These are phyloP conservation scores for Canavalia ensiformis DNA, from an alignment of 306 rosid species.

Conservation along the genomic window DNA sequence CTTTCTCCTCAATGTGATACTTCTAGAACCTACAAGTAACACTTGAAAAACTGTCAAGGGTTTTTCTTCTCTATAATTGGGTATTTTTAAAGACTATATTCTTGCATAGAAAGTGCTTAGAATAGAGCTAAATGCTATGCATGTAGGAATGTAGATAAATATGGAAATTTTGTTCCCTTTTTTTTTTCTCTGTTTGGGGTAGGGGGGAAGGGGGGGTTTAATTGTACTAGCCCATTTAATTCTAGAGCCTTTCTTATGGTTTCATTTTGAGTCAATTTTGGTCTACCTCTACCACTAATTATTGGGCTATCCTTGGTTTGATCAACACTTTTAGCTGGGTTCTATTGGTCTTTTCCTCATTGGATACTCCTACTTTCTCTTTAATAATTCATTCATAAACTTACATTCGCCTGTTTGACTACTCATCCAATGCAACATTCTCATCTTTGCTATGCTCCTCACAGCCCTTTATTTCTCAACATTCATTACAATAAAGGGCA, in stretches of 20 bases:
- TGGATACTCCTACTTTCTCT: not conserved
- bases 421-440: not conserved
- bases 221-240: slow-evolving; percentile 5
- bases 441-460: not conserved
- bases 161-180: not conserved
- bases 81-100: not conserved
- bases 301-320: not conserved
- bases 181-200: not conserved
- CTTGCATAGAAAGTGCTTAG: not conserved
- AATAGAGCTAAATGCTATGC: not conserved
- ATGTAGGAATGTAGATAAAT: not conserved
- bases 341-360: not conserved
- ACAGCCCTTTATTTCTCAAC: not conserved
- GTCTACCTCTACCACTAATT: not conserved
- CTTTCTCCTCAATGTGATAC: not conserved
- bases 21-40: not conserved
- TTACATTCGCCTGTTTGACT: not conserved
- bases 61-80: too few species aligned
- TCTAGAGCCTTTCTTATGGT: not conserved
- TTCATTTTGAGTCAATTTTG: not conserved
- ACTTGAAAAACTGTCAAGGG: not conserved
- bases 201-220: not conserved
- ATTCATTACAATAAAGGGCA: not conserved
- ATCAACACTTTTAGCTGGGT: not conserved
- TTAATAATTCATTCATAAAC: not conserved